A percentile compares a stretch with the other conserved stretches of the same genome.
phyloP scores from a whole-genome alignment of 2,329 filamentous ascomycete genomes.

The Drechslerella dactyloides region DNA sequence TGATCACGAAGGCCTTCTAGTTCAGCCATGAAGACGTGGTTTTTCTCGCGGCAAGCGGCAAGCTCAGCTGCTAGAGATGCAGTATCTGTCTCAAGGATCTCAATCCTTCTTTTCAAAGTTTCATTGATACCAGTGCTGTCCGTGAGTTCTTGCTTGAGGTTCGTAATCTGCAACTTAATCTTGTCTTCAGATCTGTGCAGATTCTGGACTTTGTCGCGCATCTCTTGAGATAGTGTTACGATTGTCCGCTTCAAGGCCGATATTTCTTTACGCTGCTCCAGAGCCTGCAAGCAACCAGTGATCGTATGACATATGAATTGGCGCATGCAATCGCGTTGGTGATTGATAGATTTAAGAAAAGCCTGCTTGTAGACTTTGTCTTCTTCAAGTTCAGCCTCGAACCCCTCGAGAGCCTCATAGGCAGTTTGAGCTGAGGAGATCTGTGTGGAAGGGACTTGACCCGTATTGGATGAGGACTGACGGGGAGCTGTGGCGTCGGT shows the following conservation, averaged over 20 bases:
- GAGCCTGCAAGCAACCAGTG: slow-evolving; percentile 9
- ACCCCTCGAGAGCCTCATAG: background rate
- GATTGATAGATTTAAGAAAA: background rate
- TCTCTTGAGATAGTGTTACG: background rate
- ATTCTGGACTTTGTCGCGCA: background rate
- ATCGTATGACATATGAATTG: slow-evolving; percentile 4
- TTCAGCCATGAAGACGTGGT: too few relatives aligned
- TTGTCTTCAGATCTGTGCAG: background rate
- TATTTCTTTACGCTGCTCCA: slow-evolving; percentile 9
- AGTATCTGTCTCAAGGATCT: background rate
- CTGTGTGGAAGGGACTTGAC: too few relatives aligned
- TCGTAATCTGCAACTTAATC: background rate
- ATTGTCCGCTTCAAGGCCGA: too few relatives aligned
- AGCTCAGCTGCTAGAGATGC: background rate
- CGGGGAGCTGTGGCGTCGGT: background rate
- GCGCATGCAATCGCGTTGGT: slow-evolving; percentile 7
- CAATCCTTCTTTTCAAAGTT: background rate
- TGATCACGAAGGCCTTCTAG: too few relatives aligned
- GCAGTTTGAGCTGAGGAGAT: background rate
- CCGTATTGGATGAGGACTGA: background rate
- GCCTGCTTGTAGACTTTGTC: background rate
- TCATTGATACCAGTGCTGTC: background rate
- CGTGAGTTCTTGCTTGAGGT: background rate
- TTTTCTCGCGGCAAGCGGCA: too few relatives aligned
- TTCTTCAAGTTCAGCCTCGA: background rate